Evolutionary conservation across 2,329 filamentous ascomycete genomes (phyloP), one percentile per base, ranked within the genome.

Genomic region (Talaromyces pinophilus): DNA sequence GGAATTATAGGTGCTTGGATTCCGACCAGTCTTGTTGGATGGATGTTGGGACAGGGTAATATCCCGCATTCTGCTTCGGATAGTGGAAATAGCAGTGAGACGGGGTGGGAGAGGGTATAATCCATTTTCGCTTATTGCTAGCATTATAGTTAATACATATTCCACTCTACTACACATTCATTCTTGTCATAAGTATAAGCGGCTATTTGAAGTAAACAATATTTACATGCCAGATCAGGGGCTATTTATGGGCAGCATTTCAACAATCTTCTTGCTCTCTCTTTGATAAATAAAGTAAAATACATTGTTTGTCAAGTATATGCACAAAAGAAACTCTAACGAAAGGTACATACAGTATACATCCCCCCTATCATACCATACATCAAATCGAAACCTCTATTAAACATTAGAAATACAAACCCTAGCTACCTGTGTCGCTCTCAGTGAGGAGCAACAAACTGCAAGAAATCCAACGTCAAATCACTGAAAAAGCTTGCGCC

Each of bases 1-100:
- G 91, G 92, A 46, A 84, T 97, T 35, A 90, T 98, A 7, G 95
- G 93, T 5, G 86, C 87, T 46, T 94, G 90, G 86, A 85, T 91
- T 28, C 94, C 95, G 1, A 84, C 87, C 22, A 85, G 88, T 2
- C 76, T 97, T 17, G 90, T 98, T n/a, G 89, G 88, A 1, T 95
- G 92, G 91, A 96, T 98, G 91, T 90, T 98, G 87, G 93, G 93
- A 11, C 55, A 63, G 28, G 62, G 65, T 6, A 64, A 35, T 50
- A 86, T 93, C 66, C 83, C 88, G 68, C 64, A 19, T n/a, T 66
- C 59, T 6, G 42, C 60, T 54, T 54, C 68, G 19, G 73, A 73
- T 42, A 78, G 75, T 65, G 72, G 70, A 35, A 73, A 72, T 48
- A 74, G 73, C 65, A 78, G 76, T 64, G 76, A 79, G 67, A 75